phyloP scores from a whole-genome alignment of 1,139 yeast genomes.

The Taphrina pruni region DNA sequence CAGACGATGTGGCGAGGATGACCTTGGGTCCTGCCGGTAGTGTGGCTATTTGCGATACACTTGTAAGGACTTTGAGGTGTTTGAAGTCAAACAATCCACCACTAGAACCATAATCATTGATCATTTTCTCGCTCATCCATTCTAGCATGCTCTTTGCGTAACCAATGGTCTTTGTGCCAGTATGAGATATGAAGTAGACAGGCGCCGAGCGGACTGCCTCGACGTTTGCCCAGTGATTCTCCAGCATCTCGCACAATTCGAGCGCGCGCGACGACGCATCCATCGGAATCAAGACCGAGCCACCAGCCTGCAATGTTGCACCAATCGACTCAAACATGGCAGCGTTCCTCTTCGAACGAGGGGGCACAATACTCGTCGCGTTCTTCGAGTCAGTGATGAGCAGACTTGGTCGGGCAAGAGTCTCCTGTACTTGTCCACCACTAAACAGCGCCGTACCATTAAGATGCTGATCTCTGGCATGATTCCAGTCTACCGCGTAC shows the following conservation, averaged over 20 bases:
- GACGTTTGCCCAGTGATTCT: constrained; percentile 62
- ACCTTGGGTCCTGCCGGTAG: constrained; percentile 73
- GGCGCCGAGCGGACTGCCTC: constrained; percentile 61
- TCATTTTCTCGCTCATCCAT: constrained; percentile 87
- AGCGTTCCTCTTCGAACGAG: constrained; percentile 68
- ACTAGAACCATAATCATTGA: constrained; percentile 79
- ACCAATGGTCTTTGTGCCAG: constrained; percentile 77
- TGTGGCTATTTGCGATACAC: constrained; percentile 63
- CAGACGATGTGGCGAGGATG: constrained; percentile 78
- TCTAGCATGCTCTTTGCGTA: constrained; percentile 90
- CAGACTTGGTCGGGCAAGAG: constrained; percentile 79
- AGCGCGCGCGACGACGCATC: constrained; percentile 82
- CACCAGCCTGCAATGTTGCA: constrained; percentile 69
- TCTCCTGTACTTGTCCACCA: constrained; percentile 64
- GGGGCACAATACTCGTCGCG: constrained; percentile 27
- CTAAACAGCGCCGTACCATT: constrained; percentile 75
- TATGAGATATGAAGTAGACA: constrained; percentile 73
- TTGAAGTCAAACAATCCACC: constrained; percentile 68
- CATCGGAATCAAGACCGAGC: constrained; percentile 82
- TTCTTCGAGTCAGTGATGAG: constrained; percentile 77
- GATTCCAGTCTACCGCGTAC: constrained; percentile 95
- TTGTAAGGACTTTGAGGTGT: constrained; percentile 62
- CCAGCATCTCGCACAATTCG: constrained; percentile 75
- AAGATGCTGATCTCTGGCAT: constrained; percentile 82
- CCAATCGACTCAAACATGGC: constrained; percentile 64